Percentiles rank a stretch among this genome's conserved stretches.
Conservation (phyloP, 23 red algal species). For the Rhodosorus marinus region DNA sequence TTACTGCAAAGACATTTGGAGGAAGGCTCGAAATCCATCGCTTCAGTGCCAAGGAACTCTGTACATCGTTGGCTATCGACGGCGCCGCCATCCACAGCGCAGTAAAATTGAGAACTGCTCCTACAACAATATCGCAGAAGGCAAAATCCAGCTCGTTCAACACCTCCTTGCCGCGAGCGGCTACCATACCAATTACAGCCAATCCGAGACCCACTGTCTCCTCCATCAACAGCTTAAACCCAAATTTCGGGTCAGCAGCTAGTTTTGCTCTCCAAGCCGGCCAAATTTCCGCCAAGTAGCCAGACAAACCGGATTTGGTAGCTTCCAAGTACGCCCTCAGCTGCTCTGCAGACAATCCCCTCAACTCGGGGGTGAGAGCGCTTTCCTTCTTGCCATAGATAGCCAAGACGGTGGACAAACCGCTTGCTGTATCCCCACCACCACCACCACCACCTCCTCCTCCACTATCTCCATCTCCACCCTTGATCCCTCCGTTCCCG, state of each 20-base stretch:
- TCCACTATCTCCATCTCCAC: neutral
- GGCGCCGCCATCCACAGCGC: constrained; percentile 70
- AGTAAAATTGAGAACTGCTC: constrained; percentile 76
- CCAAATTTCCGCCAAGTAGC: constrained; percentile 9
- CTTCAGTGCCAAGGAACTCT: neutral
- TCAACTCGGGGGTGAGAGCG: neutral
- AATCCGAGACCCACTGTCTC: constrained; percentile 74
- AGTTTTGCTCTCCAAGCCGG: constrained; percentile 48
- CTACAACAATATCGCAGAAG: constrained; percentile 60
- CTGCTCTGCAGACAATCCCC: neutral
- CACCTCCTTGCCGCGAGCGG: constrained; percentile 51
- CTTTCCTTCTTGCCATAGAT: neutral
- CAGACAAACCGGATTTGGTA: neutral
- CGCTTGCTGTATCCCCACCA: neutral
- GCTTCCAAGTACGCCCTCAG: neutral
- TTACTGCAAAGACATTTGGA: constrained; percentile 36
- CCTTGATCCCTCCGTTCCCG: neutral
- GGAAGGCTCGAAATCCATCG: constrained; percentile 12
- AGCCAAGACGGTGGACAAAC: neutral
- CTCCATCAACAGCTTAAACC: constrained; percentile 96
- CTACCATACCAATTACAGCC: constrained; percentile 70
- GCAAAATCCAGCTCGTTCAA: constrained; percentile 72
- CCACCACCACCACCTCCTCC: neutral
- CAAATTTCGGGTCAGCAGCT: constrained; percentile 61
- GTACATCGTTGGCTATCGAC: neutral